Evolutionary conservation across 805 yeast genomes (phyloP).

Genomic region (Suhomyces tanzawaensis): DNA sequence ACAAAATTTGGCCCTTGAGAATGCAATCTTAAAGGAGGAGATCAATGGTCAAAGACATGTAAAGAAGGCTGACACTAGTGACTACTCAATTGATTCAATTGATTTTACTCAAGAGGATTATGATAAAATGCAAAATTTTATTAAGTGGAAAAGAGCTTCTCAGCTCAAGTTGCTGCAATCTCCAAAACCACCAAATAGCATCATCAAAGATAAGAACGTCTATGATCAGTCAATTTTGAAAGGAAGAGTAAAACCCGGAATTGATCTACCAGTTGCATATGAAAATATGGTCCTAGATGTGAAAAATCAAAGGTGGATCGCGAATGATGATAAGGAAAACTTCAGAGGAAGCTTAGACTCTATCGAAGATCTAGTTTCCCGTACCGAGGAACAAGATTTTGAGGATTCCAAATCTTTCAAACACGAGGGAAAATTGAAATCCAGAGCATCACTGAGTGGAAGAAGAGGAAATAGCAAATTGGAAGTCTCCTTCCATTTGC

Average conservation of each 20-base stretch:
- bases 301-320: slow-evolving; percentile 21
- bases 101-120: slow-evolving; percentile 19
- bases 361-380: slow-evolving; percentile 34
- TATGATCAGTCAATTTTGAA: slow-evolving; percentile 11
- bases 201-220: slow-evolving; percentile 9
- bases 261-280: slow-evolving; percentile 31
- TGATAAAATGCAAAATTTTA: slow-evolving; percentile 19
- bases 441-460: slow-evolving; percentile 1
- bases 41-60: slow-evolving; percentile 2
- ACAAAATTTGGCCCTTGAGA: slow-evolving; percentile 17
- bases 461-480: slow-evolving; percentile 16
- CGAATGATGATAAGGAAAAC: slow-evolving; percentile 22
- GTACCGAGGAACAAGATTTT: slow-evolving; percentile 10
- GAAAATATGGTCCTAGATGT: slow-evolving; percentile 27
- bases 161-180: slow-evolving; percentile 27
- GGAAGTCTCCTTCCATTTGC: slow-evolving; percentile 44
- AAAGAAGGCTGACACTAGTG: slow-evolving; percentile 8
- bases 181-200: slow-evolving; percentile 8
- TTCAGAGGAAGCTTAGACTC: slow-evolving; percentile 32
- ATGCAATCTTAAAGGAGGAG: slow-evolving; percentile 10
- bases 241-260: slow-evolving; percentile 37
- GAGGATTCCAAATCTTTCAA: background rate
- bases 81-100: slow-evolving; percentile 19
- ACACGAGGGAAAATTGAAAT: background rate
- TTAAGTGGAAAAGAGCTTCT: slow-evolving; percentile 39